phyloP scores from a whole-genome alignment of 2,329 filamentous ascomycete genomes.

The Monosporascus ibericus region DNA sequence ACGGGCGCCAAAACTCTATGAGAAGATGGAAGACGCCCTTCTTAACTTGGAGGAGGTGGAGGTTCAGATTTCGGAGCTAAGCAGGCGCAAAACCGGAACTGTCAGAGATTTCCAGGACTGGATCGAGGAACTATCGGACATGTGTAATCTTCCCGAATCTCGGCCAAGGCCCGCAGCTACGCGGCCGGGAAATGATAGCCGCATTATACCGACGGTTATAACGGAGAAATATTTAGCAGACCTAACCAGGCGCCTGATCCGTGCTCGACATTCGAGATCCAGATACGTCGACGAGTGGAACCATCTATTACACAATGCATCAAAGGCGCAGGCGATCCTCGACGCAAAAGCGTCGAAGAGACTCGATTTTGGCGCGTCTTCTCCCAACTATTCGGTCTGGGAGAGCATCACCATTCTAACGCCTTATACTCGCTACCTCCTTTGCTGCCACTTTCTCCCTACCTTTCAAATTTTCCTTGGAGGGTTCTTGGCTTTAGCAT shows the following conservation, averaged over 20 bases:
- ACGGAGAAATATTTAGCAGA: conserved; percentile 92
- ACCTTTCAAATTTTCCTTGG: conserved; percentile 59
- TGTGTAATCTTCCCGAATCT: conserved; percentile 62
- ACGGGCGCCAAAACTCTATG: conserved; percentile 75
- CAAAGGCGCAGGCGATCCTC: conserved; percentile 71
- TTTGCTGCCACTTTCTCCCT: conserved; percentile 70
- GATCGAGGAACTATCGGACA: conserved; percentile 90
- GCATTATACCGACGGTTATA: conserved; percentile 69
- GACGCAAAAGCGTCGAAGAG: conserved; percentile 76
- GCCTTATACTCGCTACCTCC: conserved; percentile 74
- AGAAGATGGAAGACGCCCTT: conserved; percentile 80
- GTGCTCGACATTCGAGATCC: conserved; percentile 75
- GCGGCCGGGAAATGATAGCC: conserved; percentile 35
- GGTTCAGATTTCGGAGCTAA: conserved; percentile 70
- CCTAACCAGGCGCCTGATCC: conserved; percentile 72
- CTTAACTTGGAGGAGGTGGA: conserved; percentile 76
- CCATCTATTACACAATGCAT: conserved; percentile 65
- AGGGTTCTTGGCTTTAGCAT: conserved; percentile 65
- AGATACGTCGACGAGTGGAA: conserved; percentile 86
- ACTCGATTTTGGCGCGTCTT: conserved; percentile 64
- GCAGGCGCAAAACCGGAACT: conserved; percentile 72
- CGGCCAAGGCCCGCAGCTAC: conserved; percentile 37
- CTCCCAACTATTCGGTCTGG: conserved; percentile 48
- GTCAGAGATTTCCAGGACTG: conserved; percentile 77
- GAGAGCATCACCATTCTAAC: conserved; percentile 59